A percentile compares a stretch with the other conserved stretches of the same genome.
These are phyloP conservation scores for Wilhelminamyces savonicus DNA, from an alignment of 805 yeast species.

Conservation along the genomic window DNA sequence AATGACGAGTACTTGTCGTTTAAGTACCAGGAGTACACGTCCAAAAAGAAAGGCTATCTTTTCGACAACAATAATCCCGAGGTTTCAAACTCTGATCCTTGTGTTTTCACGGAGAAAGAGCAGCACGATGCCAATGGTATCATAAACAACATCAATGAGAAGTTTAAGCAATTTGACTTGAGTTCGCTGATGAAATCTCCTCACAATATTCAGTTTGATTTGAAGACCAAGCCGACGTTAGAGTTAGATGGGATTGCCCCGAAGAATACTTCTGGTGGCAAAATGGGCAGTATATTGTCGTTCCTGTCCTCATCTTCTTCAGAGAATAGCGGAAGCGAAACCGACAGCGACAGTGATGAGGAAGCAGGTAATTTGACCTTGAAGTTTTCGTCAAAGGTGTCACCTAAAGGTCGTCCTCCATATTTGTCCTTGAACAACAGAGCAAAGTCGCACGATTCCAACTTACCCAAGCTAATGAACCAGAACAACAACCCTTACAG, in stretches of 20 bases:
- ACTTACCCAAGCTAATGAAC: conserved; percentile 21
- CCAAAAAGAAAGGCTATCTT: conserved; percentile 3
- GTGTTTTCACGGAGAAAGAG: conserved; percentile 1
- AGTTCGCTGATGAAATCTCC: conserved; percentile 29
- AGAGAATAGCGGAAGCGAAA: conserved; percentile 5
- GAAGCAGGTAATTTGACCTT: conserved; percentile 40
- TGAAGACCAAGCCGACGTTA: not conserved
- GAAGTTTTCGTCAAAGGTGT: conserved; percentile 37
- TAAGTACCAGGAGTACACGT: conserved; percentile 30
- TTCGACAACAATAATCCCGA: conserved; percentile 2
- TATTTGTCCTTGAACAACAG: conserved; percentile 26
- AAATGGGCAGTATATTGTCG: conserved; percentile 3
- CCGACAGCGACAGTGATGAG: conserved; percentile 29
- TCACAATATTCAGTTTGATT: too few relatives aligned
- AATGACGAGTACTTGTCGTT: conserved; percentile 48
- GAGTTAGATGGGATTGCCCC: conserved; percentile 16
- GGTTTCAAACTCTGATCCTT: conserved; percentile 6
- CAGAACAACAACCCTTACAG: conserved; percentile 9
- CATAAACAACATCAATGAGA: conserved; percentile 20
- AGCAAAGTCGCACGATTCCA: conserved; percentile 38
- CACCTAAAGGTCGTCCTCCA: conserved; percentile 27
- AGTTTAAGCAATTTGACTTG: conserved; percentile 31
- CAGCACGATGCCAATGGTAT: conserved; percentile 1
- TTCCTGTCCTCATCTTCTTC: conserved; percentile 8
- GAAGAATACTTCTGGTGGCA: too few relatives aligned